phyloP scores from a whole-genome alignment of 139 green algal genomes.

The Chlorella sorokiniana region DNA sequence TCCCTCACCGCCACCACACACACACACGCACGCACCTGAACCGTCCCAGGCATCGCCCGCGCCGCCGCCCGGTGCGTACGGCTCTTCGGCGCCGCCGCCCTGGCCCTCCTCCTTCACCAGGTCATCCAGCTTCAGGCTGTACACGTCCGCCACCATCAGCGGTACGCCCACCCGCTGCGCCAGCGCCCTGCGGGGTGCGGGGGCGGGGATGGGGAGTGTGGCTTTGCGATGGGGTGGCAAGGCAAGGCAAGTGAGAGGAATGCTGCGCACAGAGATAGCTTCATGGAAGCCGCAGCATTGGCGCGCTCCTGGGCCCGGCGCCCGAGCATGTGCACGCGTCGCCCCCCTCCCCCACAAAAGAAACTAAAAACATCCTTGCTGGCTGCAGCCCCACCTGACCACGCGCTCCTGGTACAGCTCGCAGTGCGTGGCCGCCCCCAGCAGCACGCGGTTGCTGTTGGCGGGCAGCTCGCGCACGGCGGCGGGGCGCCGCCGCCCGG shows the following conservation, averaged over 20 bases:
- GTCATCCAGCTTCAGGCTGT: slow-evolving; percentile 39
- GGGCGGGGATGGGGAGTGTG: background rate
- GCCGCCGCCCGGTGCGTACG: slow-evolving; percentile 7
- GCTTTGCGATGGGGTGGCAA: background rate
- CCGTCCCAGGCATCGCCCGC: slow-evolving; percentile 1
- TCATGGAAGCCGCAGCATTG: too few species aligned
- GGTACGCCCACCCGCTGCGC: slow-evolving; percentile 3
- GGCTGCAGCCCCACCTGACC: background rate
- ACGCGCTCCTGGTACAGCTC: slow-evolving; percentile 48
- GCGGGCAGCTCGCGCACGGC: slow-evolving; percentile 23
- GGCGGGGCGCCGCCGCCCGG: background rate
- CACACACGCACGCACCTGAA: slow-evolving; percentile 1
- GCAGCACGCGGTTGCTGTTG: slow-evolving; percentile 39
- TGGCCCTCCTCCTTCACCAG: slow-evolving; percentile 18
- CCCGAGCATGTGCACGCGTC: too few species aligned
- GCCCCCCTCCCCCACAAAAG: too few species aligned
- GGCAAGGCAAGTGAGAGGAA: background rate
- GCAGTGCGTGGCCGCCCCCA: slow-evolving; percentile 35
- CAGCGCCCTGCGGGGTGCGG: slow-evolving; percentile 17
- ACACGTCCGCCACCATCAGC: slow-evolving; percentile 34
- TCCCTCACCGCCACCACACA: too few species aligned
- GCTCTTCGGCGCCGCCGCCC: background rate
- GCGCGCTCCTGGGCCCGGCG: too few species aligned
- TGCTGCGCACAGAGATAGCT: too few species aligned
- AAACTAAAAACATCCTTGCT: too few species aligned